Evolutionary conservation across 306 rosid species (phyloP), one percentile per base, ranked within the genome.

Genomic region (Crotalaria pallida): DNA sequence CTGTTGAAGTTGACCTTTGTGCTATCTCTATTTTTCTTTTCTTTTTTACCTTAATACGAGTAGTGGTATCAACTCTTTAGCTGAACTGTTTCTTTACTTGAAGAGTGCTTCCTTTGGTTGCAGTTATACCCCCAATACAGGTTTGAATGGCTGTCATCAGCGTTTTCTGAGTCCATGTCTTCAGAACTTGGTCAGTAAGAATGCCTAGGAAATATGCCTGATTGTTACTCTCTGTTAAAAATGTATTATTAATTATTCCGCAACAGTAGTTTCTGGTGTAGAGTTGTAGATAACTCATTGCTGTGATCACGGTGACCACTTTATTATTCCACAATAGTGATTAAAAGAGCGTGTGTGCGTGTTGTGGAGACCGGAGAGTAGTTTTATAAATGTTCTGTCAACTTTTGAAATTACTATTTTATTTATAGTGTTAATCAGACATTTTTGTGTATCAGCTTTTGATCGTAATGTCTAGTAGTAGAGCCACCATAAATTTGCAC

Each of bases 61-160:
- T 33, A 48, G 16, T 69, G 10, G 53, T 13, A 60, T 50, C 29
- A 69, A 60, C 66, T 71, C 27, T 17, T 7, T 69, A 10, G 44
- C 74, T 47, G 8, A 17, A 31, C 36, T 68, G 61, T 63, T 72
- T 60, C 18, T 29, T 50, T 62, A 23, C 65, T 52, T 73, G 71
- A 71, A 51, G 45, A 47, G 36, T 70, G 58, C 24, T 47, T 45
- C 43, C 72, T 80, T 81, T 81, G 67, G 65, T 77, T 57, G 58
- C 84, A 92, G 98, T 69, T 90, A 33, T 87, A 88, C 77, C 98
- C 98, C 58, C 90, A 85, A 24, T 92, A 82, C 89, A 88, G 92
- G 84, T 76, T 92, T 55, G 82, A 81, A 36, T 85, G 98, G 96
- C 71, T 92, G 74, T 88, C 86, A 44, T 85, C 81, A 5, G 86